Evolutionary conservation across 1,284 basidiomycete species (phyloP).

Genomic region (Boletellus deceptivus): DNA sequence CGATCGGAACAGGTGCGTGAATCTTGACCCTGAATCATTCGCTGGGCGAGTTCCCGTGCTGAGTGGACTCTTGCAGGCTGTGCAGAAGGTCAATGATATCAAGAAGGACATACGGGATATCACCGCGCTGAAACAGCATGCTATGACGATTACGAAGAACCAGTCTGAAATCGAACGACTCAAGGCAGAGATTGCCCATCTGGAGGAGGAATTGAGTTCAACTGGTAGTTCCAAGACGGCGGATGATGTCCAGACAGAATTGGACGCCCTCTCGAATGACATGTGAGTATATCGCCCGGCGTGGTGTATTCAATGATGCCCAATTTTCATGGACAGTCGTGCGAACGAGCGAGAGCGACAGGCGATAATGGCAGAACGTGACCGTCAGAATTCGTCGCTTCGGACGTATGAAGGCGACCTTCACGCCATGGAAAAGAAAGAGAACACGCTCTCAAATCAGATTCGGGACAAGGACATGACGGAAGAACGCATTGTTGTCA

Average conservation of each 20-base stretch:
- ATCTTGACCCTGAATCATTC: neutral
- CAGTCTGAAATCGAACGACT: constrained; percentile 67
- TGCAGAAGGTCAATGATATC: constrained; percentile 45
- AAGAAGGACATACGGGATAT: constrained; percentile 65
- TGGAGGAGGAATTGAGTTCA: constrained; percentile 68
- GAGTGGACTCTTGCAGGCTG: constrained; percentile 36
- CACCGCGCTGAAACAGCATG: constrained; percentile 61
- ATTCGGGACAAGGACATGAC: constrained; percentile 61
- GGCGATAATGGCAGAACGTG: constrained; percentile 58
- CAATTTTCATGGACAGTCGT: constrained; percentile 46
- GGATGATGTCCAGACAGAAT: constrained; percentile 80
- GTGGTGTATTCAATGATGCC: neutral
- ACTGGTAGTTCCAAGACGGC: constrained; percentile 79
- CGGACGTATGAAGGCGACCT: constrained; percentile 58
- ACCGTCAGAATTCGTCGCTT: constrained; percentile 59
- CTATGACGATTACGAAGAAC: constrained; percentile 59
- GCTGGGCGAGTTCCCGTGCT: neutral
- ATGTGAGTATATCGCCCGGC: constrained; percentile 51
- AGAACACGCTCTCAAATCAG: constrained; percentile 60
- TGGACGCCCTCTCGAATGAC: constrained; percentile 59
- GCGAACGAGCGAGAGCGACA: constrained; percentile 68
- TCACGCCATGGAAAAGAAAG: constrained; percentile 60
- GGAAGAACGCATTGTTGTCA: constrained; percentile 59
- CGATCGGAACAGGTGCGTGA: constrained; percentile 57
- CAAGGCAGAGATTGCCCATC: constrained; percentile 57